Evolutionary conservation across 2,329 filamentous ascomycete genomes (phyloP).

Genomic region (Diaporthe vaccinii): DNA sequence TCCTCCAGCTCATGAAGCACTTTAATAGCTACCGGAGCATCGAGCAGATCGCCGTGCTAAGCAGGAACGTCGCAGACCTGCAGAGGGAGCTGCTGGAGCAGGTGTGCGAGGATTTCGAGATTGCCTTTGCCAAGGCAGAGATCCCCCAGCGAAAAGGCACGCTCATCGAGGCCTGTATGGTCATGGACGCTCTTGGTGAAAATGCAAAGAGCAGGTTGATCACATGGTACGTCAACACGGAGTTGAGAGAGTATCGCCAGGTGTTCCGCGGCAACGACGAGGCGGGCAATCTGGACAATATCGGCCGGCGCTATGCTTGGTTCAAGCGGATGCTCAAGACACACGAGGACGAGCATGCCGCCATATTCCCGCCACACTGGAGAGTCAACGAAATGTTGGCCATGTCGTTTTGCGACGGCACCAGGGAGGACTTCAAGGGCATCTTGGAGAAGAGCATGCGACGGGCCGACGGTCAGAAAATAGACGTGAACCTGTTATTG

Average conservation of each 20-base stretch:
- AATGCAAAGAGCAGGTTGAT: slow-evolving; percentile 84
- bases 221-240: slow-evolving; percentile 98
- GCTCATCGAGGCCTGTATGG: slow-evolving; percentile 88
- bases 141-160: slow-evolving; percentile 77
- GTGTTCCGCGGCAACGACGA: slow-evolving; percentile 98
- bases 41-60: slow-evolving; percentile 95
- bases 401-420: slow-evolving; percentile 95
- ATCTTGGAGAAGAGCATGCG: slow-evolving; percentile 92
- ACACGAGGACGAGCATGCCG: slow-evolving; percentile 92
- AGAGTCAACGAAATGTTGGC: slow-evolving; percentile 90
- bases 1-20: slow-evolving; percentile 97
- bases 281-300: slow-evolving; percentile 96
- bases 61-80: slow-evolving; percentile 91
- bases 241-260: slow-evolving; percentile 93
- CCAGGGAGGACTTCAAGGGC: slow-evolving; percentile 92
- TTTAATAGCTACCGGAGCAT: slow-evolving; percentile 99
- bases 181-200: slow-evolving; percentile 95
- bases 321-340: slow-evolving; percentile 96
- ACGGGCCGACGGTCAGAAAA: slow-evolving; percentile 78
- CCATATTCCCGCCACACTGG: slow-evolving; percentile 90
- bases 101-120: slow-evolving; percentile 98
- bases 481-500: slow-evolving; percentile 91
- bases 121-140: slow-evolving; percentile 92
- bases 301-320: slow-evolving; percentile 94
- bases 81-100: slow-evolving; percentile 95